Evolutionary conservation across 495 filamentous ascomycete species (phyloP).

Genomic region (Hypoxylon subgilvum): DNA sequence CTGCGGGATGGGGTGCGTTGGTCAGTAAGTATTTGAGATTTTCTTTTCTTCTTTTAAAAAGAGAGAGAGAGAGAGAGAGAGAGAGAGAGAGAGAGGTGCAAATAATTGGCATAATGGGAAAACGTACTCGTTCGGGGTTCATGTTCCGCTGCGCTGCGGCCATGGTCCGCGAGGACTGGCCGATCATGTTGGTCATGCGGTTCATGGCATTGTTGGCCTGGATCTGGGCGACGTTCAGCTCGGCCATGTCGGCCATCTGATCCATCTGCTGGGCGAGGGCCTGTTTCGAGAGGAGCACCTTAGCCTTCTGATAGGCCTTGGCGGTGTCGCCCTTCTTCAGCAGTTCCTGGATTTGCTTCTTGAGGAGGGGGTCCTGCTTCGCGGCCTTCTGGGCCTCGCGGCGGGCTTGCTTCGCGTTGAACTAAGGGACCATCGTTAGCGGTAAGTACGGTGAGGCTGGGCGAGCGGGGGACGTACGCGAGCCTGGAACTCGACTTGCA

Average conservation of each 20-base stretch:
- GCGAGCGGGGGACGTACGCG: constrained; percentile 44
- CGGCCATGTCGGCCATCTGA: constrained; percentile 61
- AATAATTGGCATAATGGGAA: constrained; percentile 10
- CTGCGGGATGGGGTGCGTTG: constrained; percentile 19
- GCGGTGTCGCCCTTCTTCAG: constrained; percentile 74
- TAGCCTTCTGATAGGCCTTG: constrained; percentile 83
- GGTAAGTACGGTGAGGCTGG: background rate
- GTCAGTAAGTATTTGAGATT: too few relatives aligned
- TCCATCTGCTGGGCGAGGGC: constrained; percentile 61
- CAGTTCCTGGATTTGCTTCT: constrained; percentile 82
- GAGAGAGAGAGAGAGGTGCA: too few relatives aligned
- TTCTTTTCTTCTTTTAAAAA: too few relatives aligned
- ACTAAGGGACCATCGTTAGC: constrained; percentile 52
- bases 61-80: too few relatives aligned
- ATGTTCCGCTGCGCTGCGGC: constrained; percentile 74
- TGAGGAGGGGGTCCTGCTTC: constrained; percentile 81
- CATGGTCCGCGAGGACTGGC: constrained; percentile 56
- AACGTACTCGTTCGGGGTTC: constrained; percentile 69
- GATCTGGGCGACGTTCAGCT: constrained; percentile 58
- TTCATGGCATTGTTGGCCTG: constrained; percentile 63
- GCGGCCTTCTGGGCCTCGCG: constrained; percentile 79
- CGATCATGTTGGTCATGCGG: constrained; percentile 61
- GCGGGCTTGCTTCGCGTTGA: constrained; percentile 83
- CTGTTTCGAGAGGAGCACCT: constrained; percentile 60
- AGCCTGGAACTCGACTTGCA: constrained; percentile 60